Base-by-base conservation (phyloP, 331 rosid genomes). In the Erythrophleum ivorense region DNA sequence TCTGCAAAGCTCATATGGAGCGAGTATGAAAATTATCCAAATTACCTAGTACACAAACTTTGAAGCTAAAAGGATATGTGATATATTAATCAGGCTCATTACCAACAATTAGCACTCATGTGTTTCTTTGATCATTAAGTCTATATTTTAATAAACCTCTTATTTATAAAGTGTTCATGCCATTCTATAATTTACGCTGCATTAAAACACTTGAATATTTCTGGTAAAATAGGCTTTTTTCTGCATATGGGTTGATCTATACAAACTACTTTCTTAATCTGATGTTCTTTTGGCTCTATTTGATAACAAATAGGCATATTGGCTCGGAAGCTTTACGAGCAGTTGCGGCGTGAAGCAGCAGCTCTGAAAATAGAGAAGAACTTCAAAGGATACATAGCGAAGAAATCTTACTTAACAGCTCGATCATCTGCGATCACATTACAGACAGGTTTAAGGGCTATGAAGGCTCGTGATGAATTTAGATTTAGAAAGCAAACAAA, bases 391-490 rank as follows among this genome's bases (percentile, higher is more conserved):
- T 77, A 88, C 80, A 75, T 66, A 77, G 86, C 87, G 81, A 85
- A 90, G 89, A 91, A 89, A 76, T 92, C 98, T 38, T 97, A 90
- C 89, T 46, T 78, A 73, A 71, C 78, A 2, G 75, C 59, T 45
- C 87, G 85, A 75, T 84, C 87, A 53, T 90, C 98, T 78, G 95
- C 99, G 80, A 86, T 86, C 81, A 81, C 81, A 83, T 54, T 97
- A 85, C 99, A 97, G 89, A 94, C 97, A 57, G 99, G 99, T 53
- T 85, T 94, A 76, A 94, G 99, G 89, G 92, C 99, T 60, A 97
- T 97, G 99, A 92, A 90, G 83, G 98, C 98, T 82, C 97, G 95
- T 62, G 90, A 97, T 88, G 99, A 97, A 78, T 97, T 91, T 91
- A 91, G 98, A 90, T 92, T 91, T 87, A 94, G 94, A 90, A 97